Base-by-base conservation (phyloP, 345 rosid genomes). In the Anacardium occidentale region DNA sequence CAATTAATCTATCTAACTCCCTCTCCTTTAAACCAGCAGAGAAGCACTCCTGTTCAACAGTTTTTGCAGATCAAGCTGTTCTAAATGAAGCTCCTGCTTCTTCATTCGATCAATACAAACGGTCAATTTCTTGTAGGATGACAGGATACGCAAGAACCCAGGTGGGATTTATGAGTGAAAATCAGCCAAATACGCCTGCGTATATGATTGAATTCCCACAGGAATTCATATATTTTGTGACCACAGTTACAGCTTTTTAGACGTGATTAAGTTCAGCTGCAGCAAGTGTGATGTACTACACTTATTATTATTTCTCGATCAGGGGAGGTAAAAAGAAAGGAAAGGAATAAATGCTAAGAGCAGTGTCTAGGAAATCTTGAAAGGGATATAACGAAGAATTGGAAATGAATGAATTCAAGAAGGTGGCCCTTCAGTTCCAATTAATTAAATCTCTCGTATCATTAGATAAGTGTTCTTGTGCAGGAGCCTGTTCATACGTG, bases 331-430 rank as follows among this genome's bases (percentile, higher is more conserved):
- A 40, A 20, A 57, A 8, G 8, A 20, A 58, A 61, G 55, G 73
- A 64, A 59, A 29, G 17, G 54, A 69, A 69, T 70, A 51, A 70
- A 76, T 44, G 48, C 22, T 51, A 47, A 57, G 70, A 52, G 67
- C 45, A 67, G 58, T 69, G 44, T 29, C 52, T 7, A 62, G 32
- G 34, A 64, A 64, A 40, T 74, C 78, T 70, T 63, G 88, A 82
- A 75, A 84, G 73, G 77, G 68, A 71, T 62, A 84, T 24, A 42
- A 74, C 82, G 24, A 40, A 50, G 78, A 37, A 32, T 29, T 63
- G 73, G 62, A 55, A 67, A 20, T 65, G 17, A 37, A 58, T 58
- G 14, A 37, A 25, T 34, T 61, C 12, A 25, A 14, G 42, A 11
- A 24, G 34, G 77, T 78, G 84, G 82, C 72, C 84, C 84, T 73